A percentile compares a stretch with the other conserved stretches of the same genome.
These are phyloP conservation scores for Dictyostelium capitatum DNA, from an alignment of 78 protist species.

Conservation along the genomic window DNA sequence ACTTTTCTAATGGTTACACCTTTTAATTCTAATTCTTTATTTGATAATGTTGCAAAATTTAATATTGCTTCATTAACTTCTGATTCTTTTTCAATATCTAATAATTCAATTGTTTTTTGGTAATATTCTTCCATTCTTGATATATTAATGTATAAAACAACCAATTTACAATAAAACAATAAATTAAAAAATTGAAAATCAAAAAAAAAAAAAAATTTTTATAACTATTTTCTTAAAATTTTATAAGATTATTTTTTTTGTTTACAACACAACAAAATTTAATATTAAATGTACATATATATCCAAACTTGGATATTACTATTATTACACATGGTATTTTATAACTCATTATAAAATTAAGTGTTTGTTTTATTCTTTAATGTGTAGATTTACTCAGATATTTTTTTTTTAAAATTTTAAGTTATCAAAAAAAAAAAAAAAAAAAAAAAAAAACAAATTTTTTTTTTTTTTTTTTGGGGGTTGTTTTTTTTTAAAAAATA, in stretches of 20 bases:
- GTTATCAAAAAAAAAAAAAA: background rate
- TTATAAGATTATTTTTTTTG: too few species aligned
- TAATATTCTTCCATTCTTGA: conserved; percentile 29
- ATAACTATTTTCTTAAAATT: too few species aligned
- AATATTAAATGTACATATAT: too few species aligned
- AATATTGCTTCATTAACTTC: conserved; percentile 66
- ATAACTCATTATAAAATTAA: too few species aligned
- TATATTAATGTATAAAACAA: background rate
- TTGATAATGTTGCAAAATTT: conserved; percentile 45
- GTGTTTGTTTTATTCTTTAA: too few species aligned
- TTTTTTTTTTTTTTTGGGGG: too few species aligned
- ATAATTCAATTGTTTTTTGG: conserved; percentile 37
- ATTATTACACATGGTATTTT: too few species aligned
- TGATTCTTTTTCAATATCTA: conserved; percentile 78
- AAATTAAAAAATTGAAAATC: background rate
- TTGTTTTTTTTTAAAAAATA: too few species aligned
- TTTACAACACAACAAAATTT: too few species aligned
- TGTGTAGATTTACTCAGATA: background rate
- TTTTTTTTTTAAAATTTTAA: background rate
- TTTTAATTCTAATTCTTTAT: conserved; percentile 36
- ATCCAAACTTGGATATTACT: too few species aligned
- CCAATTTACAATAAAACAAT: background rate
- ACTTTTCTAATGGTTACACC: conserved; percentile 76
- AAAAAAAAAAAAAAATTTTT: too few species aligned
- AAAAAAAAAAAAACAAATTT: background rate